Percentiles rank a stretch among this genome's conserved stretches.
Conservation (phyloP, 768 basidiomycete species). For the Agaricus bisporus region DNA sequence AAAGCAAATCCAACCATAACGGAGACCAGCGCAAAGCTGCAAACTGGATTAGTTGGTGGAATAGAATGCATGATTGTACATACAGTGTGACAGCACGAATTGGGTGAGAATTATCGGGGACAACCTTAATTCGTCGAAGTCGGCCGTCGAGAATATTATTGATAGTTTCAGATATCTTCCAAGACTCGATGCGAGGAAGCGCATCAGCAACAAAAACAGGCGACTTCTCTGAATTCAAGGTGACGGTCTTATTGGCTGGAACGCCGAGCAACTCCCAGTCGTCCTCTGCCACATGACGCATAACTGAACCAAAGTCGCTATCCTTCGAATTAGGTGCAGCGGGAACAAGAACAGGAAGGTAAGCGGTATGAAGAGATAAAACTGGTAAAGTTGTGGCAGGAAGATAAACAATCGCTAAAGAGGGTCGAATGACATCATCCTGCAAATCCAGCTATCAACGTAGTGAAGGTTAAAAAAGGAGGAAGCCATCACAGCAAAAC, state of each 20-base stretch:
- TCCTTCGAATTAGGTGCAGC: constrained; percentile 15
- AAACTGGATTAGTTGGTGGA: constrained; percentile 11
- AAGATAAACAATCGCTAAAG: constrained; percentile 64
- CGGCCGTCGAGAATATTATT: constrained; percentile 33
- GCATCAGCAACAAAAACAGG: constrained; percentile 42
- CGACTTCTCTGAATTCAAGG: constrained; percentile 27
- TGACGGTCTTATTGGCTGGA: constrained; percentile 33
- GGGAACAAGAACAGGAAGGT: constrained; percentile 53
- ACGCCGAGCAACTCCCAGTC: constrained; percentile 39
- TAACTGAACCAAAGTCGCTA: constrained; percentile 17
- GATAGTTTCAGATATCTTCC: constrained; percentile 38
- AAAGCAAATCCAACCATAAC: constrained; percentile 59
- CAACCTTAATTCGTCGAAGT: constrained; percentile 32
- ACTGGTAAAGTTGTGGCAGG: constrained; percentile 39
- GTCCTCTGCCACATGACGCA: constrained; percentile 28
- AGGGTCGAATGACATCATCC: constrained; percentile 34
- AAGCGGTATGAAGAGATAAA: constrained; percentile 34
- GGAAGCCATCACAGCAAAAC: constrained; percentile 23
- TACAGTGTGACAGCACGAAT: constrained; percentile 63
- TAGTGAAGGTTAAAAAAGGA: constrained; percentile 23
- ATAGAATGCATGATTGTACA: constrained; percentile 20
- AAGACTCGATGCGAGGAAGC: constrained; percentile 35
- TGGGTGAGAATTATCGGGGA: constrained; percentile 39
- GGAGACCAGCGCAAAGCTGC: constrained; percentile 62
- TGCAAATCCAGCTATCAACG: constrained; percentile 35